Evolutionary conservation across 2,329 filamentous ascomycete genomes (phyloP).

Genomic region (Aureobasidium uvarum): DNA sequence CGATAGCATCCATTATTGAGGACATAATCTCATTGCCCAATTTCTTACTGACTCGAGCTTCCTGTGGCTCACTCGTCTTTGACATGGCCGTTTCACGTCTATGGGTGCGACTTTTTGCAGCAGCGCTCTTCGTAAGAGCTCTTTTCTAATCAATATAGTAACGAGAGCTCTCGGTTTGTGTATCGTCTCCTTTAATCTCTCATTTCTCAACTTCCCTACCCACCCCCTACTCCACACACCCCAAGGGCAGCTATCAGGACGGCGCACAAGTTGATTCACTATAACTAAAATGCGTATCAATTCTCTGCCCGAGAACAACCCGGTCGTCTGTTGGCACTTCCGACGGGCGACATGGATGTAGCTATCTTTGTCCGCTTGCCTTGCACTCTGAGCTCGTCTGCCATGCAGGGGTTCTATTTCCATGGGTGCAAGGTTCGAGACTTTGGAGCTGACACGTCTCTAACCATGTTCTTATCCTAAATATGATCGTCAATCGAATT

Average conservation of each 20-base stretch:
- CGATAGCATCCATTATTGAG: constrained; percentile 26
- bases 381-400: constrained; percentile 13
- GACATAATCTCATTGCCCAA: constrained; percentile 16
- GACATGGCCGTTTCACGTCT: not conserved
- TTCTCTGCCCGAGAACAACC: constrained; percentile 24
- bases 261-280: constrained; percentile 25
- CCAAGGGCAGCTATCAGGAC: constrained; percentile 24
- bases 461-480: no score
- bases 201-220: not conserved
- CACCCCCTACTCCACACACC: not conserved
- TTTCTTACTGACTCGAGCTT: not conserved
- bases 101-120: not conserved
- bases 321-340: constrained; percentile 19
- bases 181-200: not conserved
- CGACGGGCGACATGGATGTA: constrained; percentile 19
- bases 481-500: not conserved
- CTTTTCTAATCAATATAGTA: no score
- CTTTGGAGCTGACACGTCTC: not conserved
- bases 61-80: not conserved
- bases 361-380: constrained; percentile 17
- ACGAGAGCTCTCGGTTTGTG: not conserved
- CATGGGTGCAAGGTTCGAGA: constrained; percentile 13
- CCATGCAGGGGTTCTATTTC: constrained; percentile 17
- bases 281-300: constrained; percentile 24
- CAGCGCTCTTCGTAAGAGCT: not conserved